Evolutionary conservation across 2,329 filamentous ascomycete genomes (phyloP).

Genomic region (Ambrosiella cleistominuta): DNA sequence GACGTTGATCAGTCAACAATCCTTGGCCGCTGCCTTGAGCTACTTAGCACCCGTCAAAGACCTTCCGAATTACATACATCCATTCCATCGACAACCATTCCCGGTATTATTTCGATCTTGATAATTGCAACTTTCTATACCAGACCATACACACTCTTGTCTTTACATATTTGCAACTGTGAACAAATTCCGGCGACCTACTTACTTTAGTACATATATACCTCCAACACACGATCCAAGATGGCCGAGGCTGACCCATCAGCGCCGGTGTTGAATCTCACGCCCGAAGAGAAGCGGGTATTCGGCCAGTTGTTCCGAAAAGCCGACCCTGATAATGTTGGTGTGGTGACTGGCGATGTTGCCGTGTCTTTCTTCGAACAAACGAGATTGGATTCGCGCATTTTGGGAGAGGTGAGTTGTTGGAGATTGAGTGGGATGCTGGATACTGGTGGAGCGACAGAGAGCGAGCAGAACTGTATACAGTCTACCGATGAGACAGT

Average conservation of each 20-base stretch:
- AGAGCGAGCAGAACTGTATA: not conserved
- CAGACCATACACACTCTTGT: too few species aligned
- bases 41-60: too few species aligned
- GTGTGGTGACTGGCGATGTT: conserved; percentile 87
- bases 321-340: conserved; percentile 78
- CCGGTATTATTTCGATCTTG: too few species aligned
- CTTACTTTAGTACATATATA: not conserved
- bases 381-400: conserved; percentile 68
- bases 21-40: too few species aligned
- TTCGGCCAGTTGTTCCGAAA: conserved; percentile 88
- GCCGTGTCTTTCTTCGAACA: conserved; percentile 97
- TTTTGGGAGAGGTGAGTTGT: conserved; percentile 63
- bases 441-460: not conserved
- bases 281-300: conserved; percentile 77
- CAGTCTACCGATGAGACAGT: not conserved
- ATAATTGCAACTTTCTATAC: too few species aligned
- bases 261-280: conserved; percentile 62
- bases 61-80: too few species aligned
- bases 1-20: too few species aligned
- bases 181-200: not conserved
- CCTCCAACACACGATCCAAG: not conserved
- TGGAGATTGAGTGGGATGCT: not conserved
- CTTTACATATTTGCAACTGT: not conserved
- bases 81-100: too few species aligned
- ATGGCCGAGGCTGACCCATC: conserved; percentile 13